Conservation (phyloP, 129 eudicot genomes). For the Centaurea solstitialis region DNA sequence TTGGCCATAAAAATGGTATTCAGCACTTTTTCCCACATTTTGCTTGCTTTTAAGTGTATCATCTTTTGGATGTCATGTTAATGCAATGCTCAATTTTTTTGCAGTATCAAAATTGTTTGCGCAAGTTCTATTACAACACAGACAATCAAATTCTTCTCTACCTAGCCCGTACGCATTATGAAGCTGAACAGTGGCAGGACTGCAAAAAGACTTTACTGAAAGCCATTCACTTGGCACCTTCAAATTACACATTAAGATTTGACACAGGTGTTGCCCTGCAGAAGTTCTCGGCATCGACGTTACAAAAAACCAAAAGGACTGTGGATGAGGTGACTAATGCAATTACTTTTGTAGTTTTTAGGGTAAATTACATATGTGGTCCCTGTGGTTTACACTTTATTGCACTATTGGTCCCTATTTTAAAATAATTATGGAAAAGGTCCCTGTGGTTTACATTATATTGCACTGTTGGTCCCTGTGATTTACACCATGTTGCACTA, state of each 20-base stretch:
- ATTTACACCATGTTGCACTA: too few species aligned
- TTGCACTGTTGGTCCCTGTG: too few species aligned
- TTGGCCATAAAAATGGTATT: conserved; percentile 91
- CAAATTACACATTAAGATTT: conserved; percentile 86
- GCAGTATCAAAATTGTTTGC: conserved; percentile 96
- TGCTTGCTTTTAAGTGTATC: not conserved
- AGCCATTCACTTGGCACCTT: conserved; percentile 95
- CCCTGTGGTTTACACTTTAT: too few species aligned
- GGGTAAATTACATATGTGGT: too few species aligned
- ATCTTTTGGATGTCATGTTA: not conserved
- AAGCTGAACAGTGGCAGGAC: conserved; percentile 98
- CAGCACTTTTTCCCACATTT: not conserved
- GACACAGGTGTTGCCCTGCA: conserved; percentile 91
- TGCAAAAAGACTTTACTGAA: conserved; percentile 85
- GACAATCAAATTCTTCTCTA: conserved; percentile 90
- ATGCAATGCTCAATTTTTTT: conserved; percentile 17
- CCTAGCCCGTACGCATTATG: conserved; percentile 93
- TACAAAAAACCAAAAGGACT: conserved; percentile 79
- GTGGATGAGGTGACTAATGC: conserved; percentile 78
- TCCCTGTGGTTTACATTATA: too few species aligned
- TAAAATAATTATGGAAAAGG: too few species aligned
- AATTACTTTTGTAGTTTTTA: conserved; percentile 3
- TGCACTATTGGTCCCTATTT: too few species aligned
- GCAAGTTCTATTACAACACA: conserved; percentile 80
- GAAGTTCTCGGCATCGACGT: conserved; percentile 89